Conservation (phyloP, 2,329 filamentous ascomycete genomes). For the Ceratocystis cubensis region DNA sequence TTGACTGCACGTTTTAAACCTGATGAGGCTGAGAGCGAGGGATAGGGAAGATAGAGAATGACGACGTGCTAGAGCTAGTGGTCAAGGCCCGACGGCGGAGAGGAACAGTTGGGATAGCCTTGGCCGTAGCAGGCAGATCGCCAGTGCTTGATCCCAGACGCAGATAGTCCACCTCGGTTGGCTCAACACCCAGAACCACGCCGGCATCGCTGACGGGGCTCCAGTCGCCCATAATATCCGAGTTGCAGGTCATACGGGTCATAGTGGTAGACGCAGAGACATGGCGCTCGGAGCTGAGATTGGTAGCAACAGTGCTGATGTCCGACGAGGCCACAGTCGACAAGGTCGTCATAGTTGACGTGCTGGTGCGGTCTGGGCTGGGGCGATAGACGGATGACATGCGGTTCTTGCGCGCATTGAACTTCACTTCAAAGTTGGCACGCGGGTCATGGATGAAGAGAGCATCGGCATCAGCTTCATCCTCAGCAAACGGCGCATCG, state of each 20-base stretch:
- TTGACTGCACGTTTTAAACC: not conserved
- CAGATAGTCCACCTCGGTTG: conserved; percentile 16
- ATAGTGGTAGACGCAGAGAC: conserved; percentile 44
- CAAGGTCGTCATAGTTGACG: conserved; percentile 37
- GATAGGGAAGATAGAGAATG: conserved; percentile 37
- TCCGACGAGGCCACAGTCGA: conserved; percentile 27
- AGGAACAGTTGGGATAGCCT: conserved; percentile 9
- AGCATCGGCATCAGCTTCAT: conserved; percentile 19
- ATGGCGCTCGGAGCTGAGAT: conserved; percentile 37
- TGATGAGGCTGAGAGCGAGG: conserved; percentile 24
- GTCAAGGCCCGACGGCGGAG: conserved; percentile 35
- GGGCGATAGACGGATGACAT: conserved; percentile 27
- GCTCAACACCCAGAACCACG: conserved; percentile 18
- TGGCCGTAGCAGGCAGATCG: conserved; percentile 20
- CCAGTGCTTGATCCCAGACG: conserved; percentile 20
- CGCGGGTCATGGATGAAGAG: conserved; percentile 23
- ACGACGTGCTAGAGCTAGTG: conserved; percentile 34
- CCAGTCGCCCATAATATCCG: conserved; percentile 26
- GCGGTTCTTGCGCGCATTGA: conserved; percentile 22
- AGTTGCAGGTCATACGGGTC: conserved; percentile 41
- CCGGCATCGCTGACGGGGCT: conserved; percentile 24
- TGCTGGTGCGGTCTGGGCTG: conserved; percentile 37
- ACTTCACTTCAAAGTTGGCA: conserved; percentile 19
- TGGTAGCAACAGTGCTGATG: conserved; percentile 29
- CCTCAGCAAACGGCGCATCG: conserved; percentile 18